Percentiles rank a stretch among this genome's conserved stretches.
phyloP scores from a whole-genome alignment of 2,329 filamentous ascomycete species.

The Thelonectria blattea region DNA sequence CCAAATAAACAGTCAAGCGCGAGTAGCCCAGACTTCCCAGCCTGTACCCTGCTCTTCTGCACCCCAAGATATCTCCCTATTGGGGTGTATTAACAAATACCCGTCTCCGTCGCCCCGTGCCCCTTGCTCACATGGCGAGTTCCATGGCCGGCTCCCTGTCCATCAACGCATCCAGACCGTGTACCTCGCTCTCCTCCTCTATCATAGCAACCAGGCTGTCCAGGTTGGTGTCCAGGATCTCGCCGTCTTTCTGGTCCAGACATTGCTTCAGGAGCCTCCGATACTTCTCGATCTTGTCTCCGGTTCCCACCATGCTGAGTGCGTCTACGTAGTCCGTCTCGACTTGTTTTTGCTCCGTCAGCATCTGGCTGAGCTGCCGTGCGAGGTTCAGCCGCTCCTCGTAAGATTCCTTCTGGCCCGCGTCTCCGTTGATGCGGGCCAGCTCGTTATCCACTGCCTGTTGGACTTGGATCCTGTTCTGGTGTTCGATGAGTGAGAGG shows the following conservation, averaged over 20 bases:
- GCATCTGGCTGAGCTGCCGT: conserved; percentile 60
- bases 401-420: conserved; percentile 51
- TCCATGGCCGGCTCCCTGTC: conserved; percentile 41
- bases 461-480: conserved; percentile 60
- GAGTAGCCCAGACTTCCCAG: conserved; percentile 1
- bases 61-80: conserved; percentile 28
- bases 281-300: conserved; percentile 77
- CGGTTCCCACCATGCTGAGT: conserved; percentile 71
- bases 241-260: conserved; percentile 68
- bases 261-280: conserved; percentile 71
- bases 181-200: conserved; percentile 64
- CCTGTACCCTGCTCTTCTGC: conserved; percentile 11
- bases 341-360: conserved; percentile 65
- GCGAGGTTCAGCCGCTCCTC: conserved; percentile 65
- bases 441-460: conserved; percentile 59
- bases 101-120: conserved; percentile 16
- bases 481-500: conserved; percentile 56
- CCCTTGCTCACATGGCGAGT: conserved; percentile 31
- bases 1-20: conserved; percentile 6
- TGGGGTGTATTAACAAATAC: not conserved
- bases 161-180: conserved; percentile 42
- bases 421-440: conserved; percentile 57
- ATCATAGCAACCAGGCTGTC: conserved; percentile 67
- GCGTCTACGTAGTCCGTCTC: conserved; percentile 73
- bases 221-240: conserved; percentile 70